Evolutionary conservation across 2,329 filamentous ascomycete species (phyloP), one percentile per base, ranked within the genome.

Genomic region (Penicillium digitatum): DNA sequence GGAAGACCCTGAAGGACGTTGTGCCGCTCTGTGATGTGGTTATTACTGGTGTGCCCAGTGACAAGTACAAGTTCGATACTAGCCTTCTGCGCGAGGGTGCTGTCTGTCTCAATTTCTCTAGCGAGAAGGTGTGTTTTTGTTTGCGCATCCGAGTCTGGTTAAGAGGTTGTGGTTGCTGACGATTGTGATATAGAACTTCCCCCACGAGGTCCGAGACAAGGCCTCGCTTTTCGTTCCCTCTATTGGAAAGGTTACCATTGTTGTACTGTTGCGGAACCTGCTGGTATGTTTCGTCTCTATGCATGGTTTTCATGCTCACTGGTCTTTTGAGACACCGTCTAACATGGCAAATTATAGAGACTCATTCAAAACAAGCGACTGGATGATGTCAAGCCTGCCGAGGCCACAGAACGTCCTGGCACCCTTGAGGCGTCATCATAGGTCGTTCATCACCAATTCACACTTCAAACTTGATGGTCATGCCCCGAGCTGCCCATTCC

Each of bases 41-140:
- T 58, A 95, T 99, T 66, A 89, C 89, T 51, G 94, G 94, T 62
- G 94, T 99, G 2, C 94, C 94, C 0, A 84, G 86, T 24, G 88
- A 96, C 60, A 83, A 81, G 57, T 99, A 88, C 82, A 96, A 97
- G 79, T 88, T 99, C 26, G 89, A 92, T 6, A 88, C 87, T 3
- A 83, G 89, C 48, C 78, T 94, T 59, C 80, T 99, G 66, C 84
- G 90, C 44, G 89, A 96, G 54, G 94, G 94, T 45, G 92, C 90
- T 29, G 90, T 96, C n/a, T 99, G 94, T 80, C 92, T 99, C 78
- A 99, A 99, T 77, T 97, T 99, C 73, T 95, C 91, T 8, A 96
- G 90, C 48, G 90, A 89, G 74, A 90, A 92, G 80, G 82, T 84
- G 67, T 56, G 74, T 49, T 46, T 22, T 16, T 37, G 26, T 29